Base-by-base conservation (phyloP, 2,329 filamentous ascomycete species). In the Colletotrichum siamense region DNA sequence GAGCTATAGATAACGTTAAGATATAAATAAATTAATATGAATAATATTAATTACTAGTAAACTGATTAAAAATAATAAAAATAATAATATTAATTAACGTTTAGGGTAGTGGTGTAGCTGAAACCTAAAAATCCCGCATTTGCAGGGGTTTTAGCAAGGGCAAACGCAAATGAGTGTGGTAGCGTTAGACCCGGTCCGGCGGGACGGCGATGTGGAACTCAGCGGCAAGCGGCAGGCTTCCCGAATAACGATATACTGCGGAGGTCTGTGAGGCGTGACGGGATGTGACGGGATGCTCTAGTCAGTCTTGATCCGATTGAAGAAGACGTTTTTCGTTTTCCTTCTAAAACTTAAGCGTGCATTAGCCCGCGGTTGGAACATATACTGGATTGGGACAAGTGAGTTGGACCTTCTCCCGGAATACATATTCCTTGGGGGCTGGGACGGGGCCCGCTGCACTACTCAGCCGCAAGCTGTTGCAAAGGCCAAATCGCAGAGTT, bases 171-270 rank as follows among this genome's bases (percentile, higher is more conserved):
- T n/a, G n/a, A n/a, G n/a, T n/a, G n/a, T 18, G 7, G 8, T 6
- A 59, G 8, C 55, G 24, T 28, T 59, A 8, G 55, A 18, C 24
- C 15, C 55, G 7, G 24, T 59, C 15, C 55, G 55, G 55, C 5
- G 26, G 55, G 3, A 16, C 55, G 55, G 55, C 13, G 9, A 30
- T 59, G 55, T 18, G 55, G 55, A 59, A 30, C 16, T 28, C 24
- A 28, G 10, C 55, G 55, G 8, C 22, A 57, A 57, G 16, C 52
- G 52, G 9, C 13, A 59, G 24, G 15, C 24, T 26, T 1, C n/a
- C n/a, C 44, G n/a, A 52, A 13, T 0, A 22, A 22, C n/a, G n/a
- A 22, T 12, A 22, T 1, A 22, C 6, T 2, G 6, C 10, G 44
- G n/a, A 8, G n/a, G 44, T 22, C 44, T 49, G 18, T n/a, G 6